These are phyloP conservation scores for Sclerotiophoma versabilis DNA, from an alignment of 2,329 filamentous ascomycete species.

Conservation along the genomic window DNA sequence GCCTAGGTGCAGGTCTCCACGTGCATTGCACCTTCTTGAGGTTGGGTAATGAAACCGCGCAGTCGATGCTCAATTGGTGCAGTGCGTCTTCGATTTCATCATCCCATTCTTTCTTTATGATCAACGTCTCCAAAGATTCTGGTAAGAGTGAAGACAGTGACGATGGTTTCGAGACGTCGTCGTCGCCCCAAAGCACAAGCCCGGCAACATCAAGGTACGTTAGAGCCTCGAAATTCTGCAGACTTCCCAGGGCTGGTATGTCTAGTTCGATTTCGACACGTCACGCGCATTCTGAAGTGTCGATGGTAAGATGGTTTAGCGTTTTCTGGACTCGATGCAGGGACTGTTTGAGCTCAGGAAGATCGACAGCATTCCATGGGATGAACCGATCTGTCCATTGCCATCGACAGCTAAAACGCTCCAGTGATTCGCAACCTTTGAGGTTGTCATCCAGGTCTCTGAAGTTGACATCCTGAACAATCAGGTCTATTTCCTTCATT, in stretches of 20 bases:
- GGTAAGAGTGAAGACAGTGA: slow-evolving; percentile 21
- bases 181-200: slow-evolving; percentile 26
- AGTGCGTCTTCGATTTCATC: slow-evolving; percentile 22
- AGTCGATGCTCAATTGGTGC: slow-evolving; percentile 9
- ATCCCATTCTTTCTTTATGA: slow-evolving; percentile 27
- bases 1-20: slow-evolving; percentile 2
- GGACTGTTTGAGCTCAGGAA: not conserved
- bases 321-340: not conserved
- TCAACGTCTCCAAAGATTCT: slow-evolving; percentile 18
- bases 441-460: not conserved
- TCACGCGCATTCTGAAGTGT: slow-evolving; percentile 2
- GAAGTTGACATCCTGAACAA: not conserved
- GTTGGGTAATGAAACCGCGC: not conserved
- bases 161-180: not conserved
- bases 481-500: not conserved
- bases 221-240: slow-evolving; percentile 19
- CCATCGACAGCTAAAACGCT: slow-evolving; percentile 7
- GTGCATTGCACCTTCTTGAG: slow-evolving; percentile 1
- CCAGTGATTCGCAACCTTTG: not conserved
- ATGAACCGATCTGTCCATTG: not conserved
- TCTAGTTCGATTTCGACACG: slow-evolving; percentile 6
- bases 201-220: slow-evolving; percentile 23
- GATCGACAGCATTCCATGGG: not conserved
- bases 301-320: slow-evolving; percentile 2
- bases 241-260: slow-evolving; percentile 19